phyloP scores from a whole-genome alignment of 805 yeast genomes.

The Yarrowia keelungensis region DNA sequence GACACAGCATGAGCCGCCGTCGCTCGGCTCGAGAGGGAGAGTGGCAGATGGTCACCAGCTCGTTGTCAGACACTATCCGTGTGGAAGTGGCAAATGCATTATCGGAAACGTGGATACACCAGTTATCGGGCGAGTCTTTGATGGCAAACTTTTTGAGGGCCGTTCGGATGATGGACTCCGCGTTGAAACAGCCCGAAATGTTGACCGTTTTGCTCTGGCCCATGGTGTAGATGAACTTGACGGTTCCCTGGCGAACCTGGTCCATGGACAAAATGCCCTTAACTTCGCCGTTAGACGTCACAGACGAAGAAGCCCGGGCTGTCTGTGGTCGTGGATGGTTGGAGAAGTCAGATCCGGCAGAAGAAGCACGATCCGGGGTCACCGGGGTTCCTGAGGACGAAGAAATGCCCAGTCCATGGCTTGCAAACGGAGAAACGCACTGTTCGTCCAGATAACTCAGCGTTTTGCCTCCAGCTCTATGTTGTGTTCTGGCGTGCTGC shows the following conservation, averaged over 20 bases:
- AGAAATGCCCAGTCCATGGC: slow-evolving; percentile 32
- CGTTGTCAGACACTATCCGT: slow-evolving; percentile 73
- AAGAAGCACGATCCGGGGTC: slow-evolving; percentile 3
- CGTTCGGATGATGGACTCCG: slow-evolving; percentile 75
- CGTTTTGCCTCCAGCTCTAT: slow-evolving; percentile 37
- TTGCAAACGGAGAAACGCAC: slow-evolving; percentile 43
- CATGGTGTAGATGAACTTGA: slow-evolving; percentile 75
- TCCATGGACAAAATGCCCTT: slow-evolving; percentile 52
- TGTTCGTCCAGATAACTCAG: slow-evolving; percentile 41
- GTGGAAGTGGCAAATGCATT: slow-evolving; percentile 59
- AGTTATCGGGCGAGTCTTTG: slow-evolving; percentile 46
- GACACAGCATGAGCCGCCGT: slow-evolving; percentile 72
- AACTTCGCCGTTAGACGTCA: not conserved
- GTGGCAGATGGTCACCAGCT: slow-evolving; percentile 81
- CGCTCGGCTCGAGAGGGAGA: slow-evolving; percentile 74
- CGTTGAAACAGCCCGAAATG: slow-evolving; percentile 79
- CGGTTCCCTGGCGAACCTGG: slow-evolving; percentile 51
- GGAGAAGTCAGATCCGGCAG: slow-evolving; percentile 17
- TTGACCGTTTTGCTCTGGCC: slow-evolving; percentile 74
- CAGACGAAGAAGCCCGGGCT: not conserved
- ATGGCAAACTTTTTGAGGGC: slow-evolving; percentile 61
- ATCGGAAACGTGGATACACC: slow-evolving; percentile 59
- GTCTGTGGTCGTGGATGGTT: not conserved
- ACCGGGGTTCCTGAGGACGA: slow-evolving; percentile 21
- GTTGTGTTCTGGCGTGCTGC: not conserved